phyloP scores from a whole-genome alignment of 805 yeast species.

The Blastobotrys chiropterorum region DNA sequence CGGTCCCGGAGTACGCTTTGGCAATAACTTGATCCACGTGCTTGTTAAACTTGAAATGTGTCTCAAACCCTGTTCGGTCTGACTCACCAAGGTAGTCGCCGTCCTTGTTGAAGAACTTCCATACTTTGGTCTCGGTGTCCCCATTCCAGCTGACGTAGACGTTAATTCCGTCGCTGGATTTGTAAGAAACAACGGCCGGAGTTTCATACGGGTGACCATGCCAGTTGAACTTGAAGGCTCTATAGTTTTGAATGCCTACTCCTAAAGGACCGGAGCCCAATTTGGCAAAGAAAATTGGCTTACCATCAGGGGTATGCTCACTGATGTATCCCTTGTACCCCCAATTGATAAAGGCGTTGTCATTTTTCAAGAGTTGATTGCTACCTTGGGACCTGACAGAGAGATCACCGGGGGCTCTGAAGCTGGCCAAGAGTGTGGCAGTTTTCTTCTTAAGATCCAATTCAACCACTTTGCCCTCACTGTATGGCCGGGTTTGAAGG shows the following conservation, averaged over 20 bases:
- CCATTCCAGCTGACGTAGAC: conserved; percentile 15
- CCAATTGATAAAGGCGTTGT: conserved; percentile 13
- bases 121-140: conserved; percentile 11
- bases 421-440: conserved; percentile 8
- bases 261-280: conserved; percentile 11
- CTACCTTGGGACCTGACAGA: conserved; percentile 12
- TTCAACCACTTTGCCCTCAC: conserved; percentile 9
- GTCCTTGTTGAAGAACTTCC: conserved; percentile 7
- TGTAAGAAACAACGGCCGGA: conserved; percentile 8
- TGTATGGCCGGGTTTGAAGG: conserved; percentile 4
- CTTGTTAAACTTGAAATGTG: background rate
- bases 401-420: conserved; percentile 7
- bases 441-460: conserved; percentile 7
- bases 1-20: background rate
- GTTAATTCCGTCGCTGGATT: background rate
- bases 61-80: conserved; percentile 6
- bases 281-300: conserved; percentile 11
- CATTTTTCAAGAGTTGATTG: conserved; percentile 11
- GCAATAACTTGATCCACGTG: background rate
- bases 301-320: conserved; percentile 9
- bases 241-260: conserved; percentile 9
- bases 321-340: conserved; percentile 13
- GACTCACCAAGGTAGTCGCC: conserved; percentile 5
- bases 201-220: conserved; percentile 10
- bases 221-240: conserved; percentile 14